phyloP scores from a whole-genome alignment of 2,329 filamentous ascomycete genomes.

The Talaromyces sp. region DNA sequence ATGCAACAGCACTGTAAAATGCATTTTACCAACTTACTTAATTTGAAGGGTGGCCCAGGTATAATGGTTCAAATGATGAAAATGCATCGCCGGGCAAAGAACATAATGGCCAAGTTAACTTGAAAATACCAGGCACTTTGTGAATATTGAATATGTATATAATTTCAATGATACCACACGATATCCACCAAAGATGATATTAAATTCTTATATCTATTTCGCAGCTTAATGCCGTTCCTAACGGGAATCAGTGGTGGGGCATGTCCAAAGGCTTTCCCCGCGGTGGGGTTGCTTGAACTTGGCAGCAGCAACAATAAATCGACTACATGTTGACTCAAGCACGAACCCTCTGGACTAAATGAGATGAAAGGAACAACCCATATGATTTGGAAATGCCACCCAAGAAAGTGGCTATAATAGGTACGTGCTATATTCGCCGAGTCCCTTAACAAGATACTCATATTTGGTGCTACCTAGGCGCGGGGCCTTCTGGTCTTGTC shows the following conservation, averaged over 20 bases:
- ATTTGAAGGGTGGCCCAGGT: background rate
- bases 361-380: background rate
- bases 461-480: constrained; percentile 52
- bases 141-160: background rate
- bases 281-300: constrained; percentile 1
- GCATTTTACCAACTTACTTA: background rate
- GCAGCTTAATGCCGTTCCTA: too few species aligned
- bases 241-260: background rate
- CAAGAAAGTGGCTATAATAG: constrained; percentile 58
- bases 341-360: background rate
- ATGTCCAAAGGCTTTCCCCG: background rate
- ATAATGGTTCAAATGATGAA: background rate
- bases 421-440: constrained; percentile 31
- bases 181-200: too few species aligned
- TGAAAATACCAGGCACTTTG: background rate
- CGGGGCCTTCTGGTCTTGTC: constrained; percentile 69
- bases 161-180: too few species aligned
- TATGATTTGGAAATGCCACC: constrained; percentile 17
- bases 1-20: background rate
- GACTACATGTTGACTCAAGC: background rate
- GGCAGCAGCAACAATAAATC: background rate
- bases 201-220: too few species aligned
- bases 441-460: constrained; percentile 6
- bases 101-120: background rate
- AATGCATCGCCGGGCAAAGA: background rate